Percentiles rank a stretch among this genome's conserved stretches.
phyloP scores from a whole-genome alignment of 352 stramenopile genomes.

The Thraustochytrium sp. region DNA sequence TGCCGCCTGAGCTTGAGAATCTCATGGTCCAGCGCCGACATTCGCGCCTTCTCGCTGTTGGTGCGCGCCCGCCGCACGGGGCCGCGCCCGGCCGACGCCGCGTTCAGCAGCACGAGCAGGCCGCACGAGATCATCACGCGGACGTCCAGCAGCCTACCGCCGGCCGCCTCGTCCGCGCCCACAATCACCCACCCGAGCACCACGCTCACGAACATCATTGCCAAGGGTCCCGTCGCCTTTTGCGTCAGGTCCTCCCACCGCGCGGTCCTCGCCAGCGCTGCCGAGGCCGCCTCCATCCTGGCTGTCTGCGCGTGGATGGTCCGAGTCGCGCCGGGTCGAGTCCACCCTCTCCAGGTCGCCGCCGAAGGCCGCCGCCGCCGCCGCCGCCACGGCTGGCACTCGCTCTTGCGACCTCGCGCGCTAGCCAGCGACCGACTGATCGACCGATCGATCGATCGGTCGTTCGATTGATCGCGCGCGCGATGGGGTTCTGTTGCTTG shows the following conservation, averaged over 20 bases:
- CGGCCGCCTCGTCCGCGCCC: not conserved
- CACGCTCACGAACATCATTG: not conserved
- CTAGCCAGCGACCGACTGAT: no score
- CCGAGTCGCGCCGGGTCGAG: not conserved
- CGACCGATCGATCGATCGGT: no score
- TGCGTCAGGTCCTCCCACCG: not conserved
- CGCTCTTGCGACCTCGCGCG: not conserved
- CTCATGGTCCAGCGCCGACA: not conserved
- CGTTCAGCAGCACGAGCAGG: not conserved
- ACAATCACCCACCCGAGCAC: not conserved
- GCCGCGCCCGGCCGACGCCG: not conserved
- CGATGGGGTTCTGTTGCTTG: no score
- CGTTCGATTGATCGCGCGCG: no score
- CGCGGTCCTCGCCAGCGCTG: not conserved
- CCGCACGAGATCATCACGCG: not conserved
- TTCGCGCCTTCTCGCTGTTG: no score
- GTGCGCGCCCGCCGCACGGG: not conserved
- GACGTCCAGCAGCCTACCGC: not conserved
- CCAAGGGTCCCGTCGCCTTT: no score
- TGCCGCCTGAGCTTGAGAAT: no score
- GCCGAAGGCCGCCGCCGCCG: not conserved
- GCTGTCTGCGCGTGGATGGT: conserved; percentile 48
- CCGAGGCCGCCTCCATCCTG: conserved; percentile 55
- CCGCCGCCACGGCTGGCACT: not conserved
- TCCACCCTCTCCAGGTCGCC: not conserved